Conservation (phyloP, 2,329 filamentous ascomycete genomes). For the Stromatinia cepivora region DNA sequence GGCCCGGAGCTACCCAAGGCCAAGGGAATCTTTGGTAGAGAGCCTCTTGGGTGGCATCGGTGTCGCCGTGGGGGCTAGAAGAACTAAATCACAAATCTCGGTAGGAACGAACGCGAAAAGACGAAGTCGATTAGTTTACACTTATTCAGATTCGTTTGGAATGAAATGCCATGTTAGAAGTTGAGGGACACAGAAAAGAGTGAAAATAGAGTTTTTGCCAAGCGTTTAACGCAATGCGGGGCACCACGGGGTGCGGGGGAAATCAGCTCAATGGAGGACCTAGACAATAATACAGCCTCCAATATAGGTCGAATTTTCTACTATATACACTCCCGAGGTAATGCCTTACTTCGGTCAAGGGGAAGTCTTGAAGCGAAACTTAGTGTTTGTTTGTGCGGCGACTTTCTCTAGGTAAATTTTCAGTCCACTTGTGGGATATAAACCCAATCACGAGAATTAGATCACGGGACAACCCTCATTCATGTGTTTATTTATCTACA, state of each 20-base stretch:
- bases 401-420: not conserved
- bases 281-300: slow-evolving; percentile 7
- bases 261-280: not conserved
- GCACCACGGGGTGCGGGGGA: slow-evolving; percentile 16
- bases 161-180: not conserved
- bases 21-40: not conserved
- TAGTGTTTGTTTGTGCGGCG: not conserved
- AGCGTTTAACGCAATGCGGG: not conserved
- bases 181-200: not conserved
- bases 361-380: not conserved
- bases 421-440: not conserved
- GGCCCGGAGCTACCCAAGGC: not conserved
- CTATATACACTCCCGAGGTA: not conserved
- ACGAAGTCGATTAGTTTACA: not conserved
- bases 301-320: not conserved
- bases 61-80: not conserved
- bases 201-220: not conserved
- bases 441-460: not conserved
- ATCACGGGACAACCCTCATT: not conserved
- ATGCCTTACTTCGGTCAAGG: not conserved
- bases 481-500: not conserved
- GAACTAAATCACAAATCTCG: not conserved
- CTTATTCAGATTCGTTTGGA: not conserved
- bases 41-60: not conserved
- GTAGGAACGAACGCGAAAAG: not conserved